phyloP scores from a whole-genome alignment of 805 yeast species.

The Candida stauntonica region DNA sequence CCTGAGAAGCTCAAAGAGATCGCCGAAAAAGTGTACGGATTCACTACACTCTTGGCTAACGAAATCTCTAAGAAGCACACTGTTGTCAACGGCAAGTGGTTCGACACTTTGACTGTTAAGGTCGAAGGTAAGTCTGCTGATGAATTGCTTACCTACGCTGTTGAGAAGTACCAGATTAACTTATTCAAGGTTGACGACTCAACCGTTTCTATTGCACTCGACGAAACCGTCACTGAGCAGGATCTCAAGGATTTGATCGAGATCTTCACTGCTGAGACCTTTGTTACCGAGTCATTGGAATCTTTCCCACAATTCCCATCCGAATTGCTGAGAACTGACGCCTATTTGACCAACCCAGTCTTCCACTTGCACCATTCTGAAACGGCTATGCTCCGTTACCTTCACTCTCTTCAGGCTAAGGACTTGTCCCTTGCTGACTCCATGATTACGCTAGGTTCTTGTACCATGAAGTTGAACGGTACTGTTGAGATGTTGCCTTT shows the following conservation, averaged over 20 bases:
- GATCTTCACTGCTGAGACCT: constrained; percentile 48
- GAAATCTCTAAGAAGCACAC: constrained; percentile 45
- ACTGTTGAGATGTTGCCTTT: constrained; percentile 94
- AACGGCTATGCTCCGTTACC: constrained; percentile 89
- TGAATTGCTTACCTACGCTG: constrained; percentile 53
- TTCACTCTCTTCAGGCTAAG: constrained; percentile 77
- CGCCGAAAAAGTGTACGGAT: constrained; percentile 70
- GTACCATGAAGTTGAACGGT: constrained; percentile 96
- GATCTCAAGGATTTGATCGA: constrained; percentile 58
- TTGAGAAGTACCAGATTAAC: constrained; percentile 62
- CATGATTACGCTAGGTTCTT: constrained; percentile 96
- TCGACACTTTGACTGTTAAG: constrained; percentile 79
- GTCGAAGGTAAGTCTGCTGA: constrained; percentile 50
- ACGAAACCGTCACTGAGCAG: constrained; percentile 70
- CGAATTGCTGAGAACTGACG: constrained; percentile 50
- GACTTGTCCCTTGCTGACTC: constrained; percentile 93
- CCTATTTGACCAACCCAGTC: constrained; percentile 64
- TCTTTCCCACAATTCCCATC: constrained; percentile 48
- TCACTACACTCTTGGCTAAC: constrained; percentile 67
- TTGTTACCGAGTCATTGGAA: constrained; percentile 21
- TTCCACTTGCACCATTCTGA: constrained; percentile 89
- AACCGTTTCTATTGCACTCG: constrained; percentile 77
- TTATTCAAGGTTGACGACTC: constrained; percentile 60
- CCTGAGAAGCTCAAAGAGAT: constrained; percentile 78
- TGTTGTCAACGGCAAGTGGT: constrained; percentile 60